A percentile compares a stretch with the other conserved stretches of the same genome.
Conservation (phyloP, 148 eudicot species). For the Tetragonia tetragonoides region DNA sequence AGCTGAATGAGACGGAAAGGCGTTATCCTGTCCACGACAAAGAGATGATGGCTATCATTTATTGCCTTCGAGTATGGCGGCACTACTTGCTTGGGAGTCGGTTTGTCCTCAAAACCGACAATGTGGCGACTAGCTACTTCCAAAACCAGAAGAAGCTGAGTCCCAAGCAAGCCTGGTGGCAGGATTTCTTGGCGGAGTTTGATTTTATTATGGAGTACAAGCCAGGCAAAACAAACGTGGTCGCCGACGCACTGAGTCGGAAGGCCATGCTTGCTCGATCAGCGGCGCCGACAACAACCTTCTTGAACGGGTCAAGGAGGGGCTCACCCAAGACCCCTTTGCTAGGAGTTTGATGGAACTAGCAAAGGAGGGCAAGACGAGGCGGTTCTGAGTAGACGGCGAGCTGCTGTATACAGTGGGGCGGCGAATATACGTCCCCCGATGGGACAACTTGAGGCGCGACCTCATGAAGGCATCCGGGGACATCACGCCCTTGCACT, state of each 20-base stretch:
- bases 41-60: slow-evolving; percentile 2
- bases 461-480: not conserved
- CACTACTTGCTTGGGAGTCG: slow-evolving; percentile 2
- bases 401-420: not conserved
- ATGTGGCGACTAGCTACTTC: slow-evolving; percentile 14
- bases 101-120: slow-evolving; percentile 4
- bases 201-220: slow-evolving; percentile 11
- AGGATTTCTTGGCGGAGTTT: not conserved
- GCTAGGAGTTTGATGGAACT: not conserved
- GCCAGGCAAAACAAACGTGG: not conserved
- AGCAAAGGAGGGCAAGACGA: not conserved
- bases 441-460: too few species aligned
- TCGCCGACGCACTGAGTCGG: not conserved
- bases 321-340: not conserved
- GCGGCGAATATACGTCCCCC: too few species aligned
- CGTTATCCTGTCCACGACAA: slow-evolving; percentile 8
- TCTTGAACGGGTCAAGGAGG: not conserved
- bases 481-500: too few species aligned
- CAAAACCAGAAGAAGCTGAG: slow-evolving; percentile 8
- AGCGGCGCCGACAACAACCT: not conserved
- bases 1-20: not conserved
- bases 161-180: slow-evolving; percentile 9
- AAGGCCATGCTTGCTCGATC: not conserved
- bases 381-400: not conserved
- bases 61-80: not conserved